These are phyloP conservation scores for Inga oerstediana DNA, from an alignment of 306 rosid species.

Conservation along the genomic window DNA sequence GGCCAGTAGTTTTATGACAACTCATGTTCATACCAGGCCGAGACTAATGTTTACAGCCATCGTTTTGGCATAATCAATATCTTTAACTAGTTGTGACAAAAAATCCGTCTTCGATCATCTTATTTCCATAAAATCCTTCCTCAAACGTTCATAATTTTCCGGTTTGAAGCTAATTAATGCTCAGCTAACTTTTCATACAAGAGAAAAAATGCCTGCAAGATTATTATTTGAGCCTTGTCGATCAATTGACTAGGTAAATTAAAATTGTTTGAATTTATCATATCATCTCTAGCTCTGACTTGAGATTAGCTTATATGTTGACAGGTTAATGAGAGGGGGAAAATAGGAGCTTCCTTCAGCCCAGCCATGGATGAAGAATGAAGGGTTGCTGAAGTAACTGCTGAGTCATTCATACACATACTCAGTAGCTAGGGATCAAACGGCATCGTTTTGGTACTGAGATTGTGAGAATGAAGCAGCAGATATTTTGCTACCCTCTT, in stretches of 20 bases:
- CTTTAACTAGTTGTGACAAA: background rate
- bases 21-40: background rate
- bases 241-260: background rate
- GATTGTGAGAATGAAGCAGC: conserved; percentile 39
- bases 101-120: background rate
- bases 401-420: conserved; percentile 37
- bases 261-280: background rate
- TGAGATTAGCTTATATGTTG: background rate
- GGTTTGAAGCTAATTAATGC: background rate
- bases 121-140: background rate
- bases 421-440: background rate
- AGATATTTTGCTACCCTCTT: conserved; percentile 43
- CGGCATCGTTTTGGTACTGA: conserved; percentile 18
- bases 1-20: background rate
- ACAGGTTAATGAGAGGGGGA: background rate
- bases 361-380: conserved; percentile 34
- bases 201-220: background rate
- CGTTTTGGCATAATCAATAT: background rate
- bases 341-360: conserved; percentile 48
- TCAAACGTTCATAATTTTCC: background rate
- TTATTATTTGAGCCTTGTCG: background rate
- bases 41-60: background rate
- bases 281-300: background rate
- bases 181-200: background rate
- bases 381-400: conserved; percentile 34